These are phyloP conservation scores for Fusarium sarcochroum DNA, from an alignment of 2,329 filamentous ascomycete species.

Conservation along the genomic window DNA sequence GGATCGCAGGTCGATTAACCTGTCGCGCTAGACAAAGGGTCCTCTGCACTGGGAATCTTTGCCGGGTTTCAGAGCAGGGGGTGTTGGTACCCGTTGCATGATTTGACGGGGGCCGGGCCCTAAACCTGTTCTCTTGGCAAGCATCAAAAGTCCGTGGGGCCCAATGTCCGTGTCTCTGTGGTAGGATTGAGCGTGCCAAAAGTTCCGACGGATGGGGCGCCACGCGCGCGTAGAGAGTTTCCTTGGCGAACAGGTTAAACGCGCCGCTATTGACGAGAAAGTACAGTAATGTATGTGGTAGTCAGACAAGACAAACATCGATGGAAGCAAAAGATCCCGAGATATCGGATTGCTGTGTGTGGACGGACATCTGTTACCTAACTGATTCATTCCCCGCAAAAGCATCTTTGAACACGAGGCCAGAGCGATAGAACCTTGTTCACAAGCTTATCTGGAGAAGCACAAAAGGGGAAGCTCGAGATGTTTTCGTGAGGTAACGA, in stretches of 20 bases:
- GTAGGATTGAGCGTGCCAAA: slow-evolving; percentile 21
- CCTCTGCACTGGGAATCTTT: slow-evolving; percentile 26
- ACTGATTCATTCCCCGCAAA: slow-evolving; percentile 21
- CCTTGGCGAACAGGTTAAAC: slow-evolving; percentile 15
- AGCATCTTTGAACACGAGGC: neutral
- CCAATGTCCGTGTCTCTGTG: neutral
- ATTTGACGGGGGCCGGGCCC: no score
- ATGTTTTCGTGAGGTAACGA: slow-evolving; percentile 28
- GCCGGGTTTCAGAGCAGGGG: slow-evolving; percentile 24
- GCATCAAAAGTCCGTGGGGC: slow-evolving; percentile 38
- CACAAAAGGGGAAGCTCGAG: slow-evolving; percentile 28
- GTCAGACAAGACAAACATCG: neutral
- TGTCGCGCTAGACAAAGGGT: slow-evolving; percentile 41
- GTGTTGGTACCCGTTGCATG: neutral
- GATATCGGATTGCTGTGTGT: neutral
- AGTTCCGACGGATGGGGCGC: slow-evolving; percentile 23
- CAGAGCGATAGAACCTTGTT: slow-evolving; percentile 19
- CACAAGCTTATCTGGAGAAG: slow-evolving; percentile 25
- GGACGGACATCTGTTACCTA: slow-evolving; percentile 12
- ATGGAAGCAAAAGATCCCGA: neutral
- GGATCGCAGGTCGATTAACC: neutral
- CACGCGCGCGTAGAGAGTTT: slow-evolving; percentile 19
- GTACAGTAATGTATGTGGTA: neutral
- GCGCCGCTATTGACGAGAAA: neutral
- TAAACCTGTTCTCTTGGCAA: slow-evolving; percentile 17